phyloP scores from a whole-genome alignment of 305 asterid genomes.

The Fraxinus xanthoxyloides region DNA sequence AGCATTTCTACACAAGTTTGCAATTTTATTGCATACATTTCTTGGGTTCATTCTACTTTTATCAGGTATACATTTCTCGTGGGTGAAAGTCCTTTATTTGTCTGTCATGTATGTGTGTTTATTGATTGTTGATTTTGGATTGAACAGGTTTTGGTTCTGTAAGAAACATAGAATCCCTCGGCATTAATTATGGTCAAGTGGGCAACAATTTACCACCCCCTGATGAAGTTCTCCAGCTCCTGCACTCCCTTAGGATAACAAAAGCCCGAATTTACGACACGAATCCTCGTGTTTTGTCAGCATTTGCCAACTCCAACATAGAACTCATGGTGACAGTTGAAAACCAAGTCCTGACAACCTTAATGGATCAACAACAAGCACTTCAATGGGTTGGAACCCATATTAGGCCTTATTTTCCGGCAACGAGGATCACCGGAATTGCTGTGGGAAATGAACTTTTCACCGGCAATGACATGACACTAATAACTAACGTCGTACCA shows the following conservation, averaged over 20 bases:
- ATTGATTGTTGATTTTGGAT: neutral
- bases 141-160: slow-evolving; percentile 36
- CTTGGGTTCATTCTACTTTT: slow-evolving; percentile 45
- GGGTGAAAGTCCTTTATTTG: neutral
- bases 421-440: slow-evolving; percentile 68
- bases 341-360: slow-evolving; percentile 50
- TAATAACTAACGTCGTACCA: slow-evolving; percentile 59
- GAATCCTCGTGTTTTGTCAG: slow-evolving; percentile 52
- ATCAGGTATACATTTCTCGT: slow-evolving; percentile 37
- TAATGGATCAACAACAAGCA: slow-evolving; percentile 60
- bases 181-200: slow-evolving; percentile 91
- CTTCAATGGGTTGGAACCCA: slow-evolving; percentile 66
- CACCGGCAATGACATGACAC: slow-evolving; percentile 56
- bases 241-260: slow-evolving; percentile 53
- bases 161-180: slow-evolving; percentile 50
- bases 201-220: slow-evolving; percentile 84
- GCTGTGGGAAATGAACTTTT: slow-evolving; percentile 83
- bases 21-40: slow-evolving; percentile 48
- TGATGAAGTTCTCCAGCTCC: slow-evolving; percentile 51
- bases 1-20: slow-evolving; percentile 30
- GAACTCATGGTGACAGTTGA: slow-evolving; percentile 75
- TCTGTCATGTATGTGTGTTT: neutral
- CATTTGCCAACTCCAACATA: slow-evolving; percentile 67
- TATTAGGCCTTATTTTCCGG: slow-evolving; percentile 59
- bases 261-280: slow-evolving; percentile 88